Evolutionary conservation across 1,139 yeast species (phyloP).

Genomic region (Debaryomyces robertsiae): DNA sequence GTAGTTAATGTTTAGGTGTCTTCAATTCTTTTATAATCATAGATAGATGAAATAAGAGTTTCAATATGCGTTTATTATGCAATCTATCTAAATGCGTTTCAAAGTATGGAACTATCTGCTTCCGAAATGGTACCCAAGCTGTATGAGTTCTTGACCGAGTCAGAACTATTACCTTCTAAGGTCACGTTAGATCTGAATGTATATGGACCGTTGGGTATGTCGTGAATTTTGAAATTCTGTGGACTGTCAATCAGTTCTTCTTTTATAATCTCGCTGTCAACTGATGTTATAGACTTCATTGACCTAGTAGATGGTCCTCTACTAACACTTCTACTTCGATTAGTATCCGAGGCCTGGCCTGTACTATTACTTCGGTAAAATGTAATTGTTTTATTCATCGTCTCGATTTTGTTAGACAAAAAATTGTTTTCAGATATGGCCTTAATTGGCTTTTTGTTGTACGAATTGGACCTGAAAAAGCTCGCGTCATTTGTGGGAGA

Average conservation of each 20-base stretch:
- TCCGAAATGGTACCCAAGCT: conserved; percentile 21
- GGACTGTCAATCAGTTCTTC: conserved; percentile 13
- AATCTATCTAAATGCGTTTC: not conserved
- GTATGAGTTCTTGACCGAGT: conserved; percentile 14
- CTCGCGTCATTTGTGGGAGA: conserved; percentile 8
- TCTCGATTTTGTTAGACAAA: conserved; percentile 50
- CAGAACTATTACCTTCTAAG: conserved; percentile 12
- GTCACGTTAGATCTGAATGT: conserved; percentile 8
- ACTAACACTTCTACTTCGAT: conserved; percentile 26
- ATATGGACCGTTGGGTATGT: conserved; percentile 8
- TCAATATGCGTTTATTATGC: not conserved
- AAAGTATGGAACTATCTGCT: conserved; percentile 15
- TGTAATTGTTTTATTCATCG: conserved; percentile 58
- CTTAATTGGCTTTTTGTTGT: conserved; percentile 40
- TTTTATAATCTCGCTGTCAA: conserved; percentile 22
- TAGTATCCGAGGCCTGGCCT: conserved; percentile 14
- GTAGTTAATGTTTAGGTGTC: not conserved
- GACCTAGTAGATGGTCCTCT: conserved; percentile 34
- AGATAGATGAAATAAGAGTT: not conserved
- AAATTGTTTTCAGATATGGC: conserved; percentile 25
- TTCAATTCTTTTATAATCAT: conserved; percentile 2
- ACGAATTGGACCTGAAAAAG: conserved; percentile 38
- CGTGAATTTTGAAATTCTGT: conserved; percentile 3
- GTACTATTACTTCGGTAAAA: conserved; percentile 36
- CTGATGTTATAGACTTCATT: conserved; percentile 28